Percentiles rank a stretch among this genome's conserved stretches.
These are phyloP conservation scores for Penicillium macrosclerotiorum DNA, from an alignment of 495 filamentous ascomycete genomes.

Conservation along the genomic window DNA sequence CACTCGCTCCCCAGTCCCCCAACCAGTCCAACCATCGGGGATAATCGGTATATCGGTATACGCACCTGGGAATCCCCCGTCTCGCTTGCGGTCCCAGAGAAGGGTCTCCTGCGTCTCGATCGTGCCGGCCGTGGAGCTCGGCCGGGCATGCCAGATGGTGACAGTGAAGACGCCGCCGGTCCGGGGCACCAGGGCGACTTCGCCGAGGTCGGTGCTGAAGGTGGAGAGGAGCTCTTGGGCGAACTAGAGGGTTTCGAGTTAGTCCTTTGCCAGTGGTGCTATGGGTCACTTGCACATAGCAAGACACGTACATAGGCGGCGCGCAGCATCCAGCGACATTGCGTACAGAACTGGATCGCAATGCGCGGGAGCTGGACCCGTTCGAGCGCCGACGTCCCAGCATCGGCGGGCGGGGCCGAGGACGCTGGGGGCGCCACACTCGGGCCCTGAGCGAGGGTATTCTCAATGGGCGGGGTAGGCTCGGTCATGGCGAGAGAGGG, in stretches of 20 bases:
- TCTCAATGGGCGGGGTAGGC: conserved; percentile 19
- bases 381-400: conserved; percentile 10
- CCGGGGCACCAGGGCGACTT: conserved; percentile 83
- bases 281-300: too few relatives aligned
- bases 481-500: conserved; percentile 21
- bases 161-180: conserved; percentile 85
- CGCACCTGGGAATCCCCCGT: conserved; percentile 88
- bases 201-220: conserved; percentile 80
- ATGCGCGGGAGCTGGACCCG: conserved; percentile 57
- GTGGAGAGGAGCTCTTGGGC: conserved; percentile 98
- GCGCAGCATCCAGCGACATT: conserved; percentile 90
- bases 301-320: conserved; percentile 74
- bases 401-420: conserved; percentile 5
- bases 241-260: conserved; percentile 52
- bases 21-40: too few relatives aligned
- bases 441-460: background rate
- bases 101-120: conserved; percentile 39
- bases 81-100: conserved; percentile 85
- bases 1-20: background rate
- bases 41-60: too few relatives aligned
- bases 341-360: conserved; percentile 76
- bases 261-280: background rate
- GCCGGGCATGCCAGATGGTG: conserved; percentile 49
- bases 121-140: background rate
- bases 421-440: background rate